Percentiles rank a stretch among this genome's conserved stretches.
phyloP scores from a whole-genome alignment of 2,329 filamentous ascomycete species.

The Ilyonectria robusta region DNA sequence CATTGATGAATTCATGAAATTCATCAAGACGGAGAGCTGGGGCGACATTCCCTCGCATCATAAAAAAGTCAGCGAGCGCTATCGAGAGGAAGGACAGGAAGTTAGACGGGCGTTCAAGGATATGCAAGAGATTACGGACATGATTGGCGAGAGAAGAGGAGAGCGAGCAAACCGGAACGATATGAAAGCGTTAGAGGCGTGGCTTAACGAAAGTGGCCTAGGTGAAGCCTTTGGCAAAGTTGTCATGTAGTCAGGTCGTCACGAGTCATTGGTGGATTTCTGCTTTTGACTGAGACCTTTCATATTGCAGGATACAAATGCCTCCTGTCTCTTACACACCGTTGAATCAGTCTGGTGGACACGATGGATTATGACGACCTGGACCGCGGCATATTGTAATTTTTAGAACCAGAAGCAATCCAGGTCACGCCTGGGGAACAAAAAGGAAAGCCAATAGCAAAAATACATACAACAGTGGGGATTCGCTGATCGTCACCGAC shows the following conservation, averaged over 20 bases:
- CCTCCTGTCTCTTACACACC: no score
- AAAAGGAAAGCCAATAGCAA: neutral
- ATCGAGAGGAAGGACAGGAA: slow-evolving; percentile 55
- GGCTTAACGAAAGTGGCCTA: slow-evolving; percentile 56
- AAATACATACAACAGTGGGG: slow-evolving; percentile 1
- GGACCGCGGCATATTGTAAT: no score
- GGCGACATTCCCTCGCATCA: slow-evolving; percentile 73
- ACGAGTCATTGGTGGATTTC: neutral
- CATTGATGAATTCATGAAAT: slow-evolving; percentile 73
- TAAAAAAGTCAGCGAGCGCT: slow-evolving; percentile 73
- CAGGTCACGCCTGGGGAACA: no score
- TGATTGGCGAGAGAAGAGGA: slow-evolving; percentile 62
- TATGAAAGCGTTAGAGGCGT: slow-evolving; percentile 67
- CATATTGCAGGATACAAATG: neutral
- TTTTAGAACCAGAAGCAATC: no score
- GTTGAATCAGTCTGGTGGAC: no score
- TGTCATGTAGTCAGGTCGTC: slow-evolving; percentile 36
- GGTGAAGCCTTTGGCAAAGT: slow-evolving; percentile 47
- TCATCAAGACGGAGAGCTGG: slow-evolving; percentile 75
- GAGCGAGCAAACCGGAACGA: slow-evolving; percentile 65
- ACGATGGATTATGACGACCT: no score
- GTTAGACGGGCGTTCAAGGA: slow-evolving; percentile 62
- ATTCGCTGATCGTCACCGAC: slow-evolving; percentile 5
- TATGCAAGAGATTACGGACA: slow-evolving; percentile 71
- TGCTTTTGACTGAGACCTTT: neutral